Percentiles rank a stretch among this genome's conserved stretches.
Evolutionary conservation across 176 grass and related monocot genomes (phyloP).

Genomic region (Cenchrus fungigraminus): DNA sequence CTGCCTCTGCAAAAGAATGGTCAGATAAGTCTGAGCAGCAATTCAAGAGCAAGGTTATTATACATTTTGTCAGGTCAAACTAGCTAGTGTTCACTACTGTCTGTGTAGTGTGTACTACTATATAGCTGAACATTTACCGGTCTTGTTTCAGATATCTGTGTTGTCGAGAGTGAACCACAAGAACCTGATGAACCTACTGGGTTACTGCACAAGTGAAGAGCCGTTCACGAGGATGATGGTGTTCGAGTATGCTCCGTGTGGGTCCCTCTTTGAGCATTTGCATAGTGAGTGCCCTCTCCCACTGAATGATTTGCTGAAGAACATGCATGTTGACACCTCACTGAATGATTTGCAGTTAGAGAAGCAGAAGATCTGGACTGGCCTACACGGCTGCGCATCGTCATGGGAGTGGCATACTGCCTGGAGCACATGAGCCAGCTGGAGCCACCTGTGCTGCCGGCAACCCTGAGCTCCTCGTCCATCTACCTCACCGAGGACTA

Average conservation of each 20-base stretch:
- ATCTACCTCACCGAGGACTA: constrained; percentile 15
- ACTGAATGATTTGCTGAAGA: no score
- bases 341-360: constrained; percentile 49
- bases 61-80: neutral
- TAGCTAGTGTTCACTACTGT: no score
- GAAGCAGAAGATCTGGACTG: constrained; percentile 65
- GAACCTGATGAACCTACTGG: constrained; percentile 87
- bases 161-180: constrained; percentile 89
- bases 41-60: constrained; percentile 66
- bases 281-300: constrained; percentile 57
- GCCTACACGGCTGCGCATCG: constrained; percentile 56
- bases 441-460: constrained; percentile 19
- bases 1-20: constrained; percentile 53
- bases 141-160: constrained; percentile 56
- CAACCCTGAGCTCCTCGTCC: constrained; percentile 61
- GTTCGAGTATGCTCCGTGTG: constrained; percentile 83
- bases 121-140: neutral
- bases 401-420: constrained; percentile 80
- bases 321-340: no score
- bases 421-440: constrained; percentile 61
- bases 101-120: neutral
- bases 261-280: constrained; percentile 92
- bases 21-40: constrained; percentile 47
- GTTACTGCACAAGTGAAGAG: constrained; percentile 58
- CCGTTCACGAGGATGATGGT: constrained; percentile 91